These are phyloP conservation scores for Fusarium sp. DNA, from an alignment of 2,329 filamentous ascomycete species.

Conservation along the genomic window DNA sequence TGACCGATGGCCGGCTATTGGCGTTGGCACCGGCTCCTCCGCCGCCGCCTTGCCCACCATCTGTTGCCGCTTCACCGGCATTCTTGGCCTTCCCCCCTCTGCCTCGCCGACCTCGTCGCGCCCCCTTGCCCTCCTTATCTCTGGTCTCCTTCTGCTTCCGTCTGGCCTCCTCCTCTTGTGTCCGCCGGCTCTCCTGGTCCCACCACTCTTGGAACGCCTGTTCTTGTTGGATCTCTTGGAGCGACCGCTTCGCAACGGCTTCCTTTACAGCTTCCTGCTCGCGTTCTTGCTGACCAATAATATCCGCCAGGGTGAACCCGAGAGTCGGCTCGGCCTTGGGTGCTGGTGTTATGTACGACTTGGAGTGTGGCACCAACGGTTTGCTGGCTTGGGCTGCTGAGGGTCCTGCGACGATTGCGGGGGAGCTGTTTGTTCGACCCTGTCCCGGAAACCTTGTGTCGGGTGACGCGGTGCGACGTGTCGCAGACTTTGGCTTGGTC, in stretches of 20 bases:
- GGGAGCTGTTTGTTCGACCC: slow-evolving; percentile 53
- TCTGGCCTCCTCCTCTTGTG: slow-evolving; percentile 71
- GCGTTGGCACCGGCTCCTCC: slow-evolving; percentile 23
- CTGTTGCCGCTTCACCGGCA: slow-evolving; percentile 31
- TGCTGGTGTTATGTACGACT: slow-evolving; percentile 67
- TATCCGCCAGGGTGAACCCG: slow-evolving; percentile 85
- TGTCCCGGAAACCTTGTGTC: slow-evolving; percentile 74
- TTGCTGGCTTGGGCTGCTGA: slow-evolving; percentile 50
- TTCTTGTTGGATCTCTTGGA: slow-evolving; percentile 96
- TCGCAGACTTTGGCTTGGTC: slow-evolving; percentile 52
- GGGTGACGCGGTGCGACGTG: slow-evolving; percentile 67
- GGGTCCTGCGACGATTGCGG: slow-evolving; percentile 43
- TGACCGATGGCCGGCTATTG: slow-evolving; percentile 27
- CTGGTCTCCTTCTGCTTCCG: slow-evolving; percentile 51
- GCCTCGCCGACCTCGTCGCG: slow-evolving; percentile 46
- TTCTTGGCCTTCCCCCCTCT: slow-evolving; percentile 47
- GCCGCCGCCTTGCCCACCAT: slow-evolving; percentile 30
- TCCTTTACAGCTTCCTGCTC: slow-evolving; percentile 88
- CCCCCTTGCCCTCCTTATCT: slow-evolving; percentile 57
- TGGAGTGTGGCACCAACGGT: slow-evolving; percentile 69
- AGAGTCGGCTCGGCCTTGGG: slow-evolving; percentile 72
- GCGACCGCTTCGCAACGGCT: slow-evolving; percentile 85
- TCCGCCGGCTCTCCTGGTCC: slow-evolving; percentile 83
- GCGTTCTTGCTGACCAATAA: slow-evolving; percentile 85
- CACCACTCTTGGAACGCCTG: slow-evolving; percentile 98